Evolutionary conservation across 306 rosid species (phyloP).

Genomic region (Pyrus bretschneideri): DNA sequence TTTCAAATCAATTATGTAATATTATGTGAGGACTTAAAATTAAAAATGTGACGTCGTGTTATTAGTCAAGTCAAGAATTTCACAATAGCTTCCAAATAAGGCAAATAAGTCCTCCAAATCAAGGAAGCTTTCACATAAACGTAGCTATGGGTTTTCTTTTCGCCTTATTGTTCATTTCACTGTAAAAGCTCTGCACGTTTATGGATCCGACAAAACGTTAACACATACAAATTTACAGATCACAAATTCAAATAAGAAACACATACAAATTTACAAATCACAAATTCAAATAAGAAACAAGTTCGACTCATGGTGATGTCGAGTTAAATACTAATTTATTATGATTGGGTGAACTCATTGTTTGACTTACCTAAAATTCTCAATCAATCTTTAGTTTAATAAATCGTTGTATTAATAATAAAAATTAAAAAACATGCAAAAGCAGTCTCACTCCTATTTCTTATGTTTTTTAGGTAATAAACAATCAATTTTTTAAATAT

Average conservation of each 20-base stretch:
- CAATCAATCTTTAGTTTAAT: background rate
- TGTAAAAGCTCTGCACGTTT: constrained; percentile 80
- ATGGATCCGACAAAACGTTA: constrained; percentile 79
- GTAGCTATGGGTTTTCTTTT: constrained; percentile 89
- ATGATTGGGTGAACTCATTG: too few relatives aligned
- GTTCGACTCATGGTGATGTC: background rate
- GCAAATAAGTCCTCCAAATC: too few relatives aligned
- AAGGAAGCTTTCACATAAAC: constrained; percentile 68
- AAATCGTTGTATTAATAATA: too few relatives aligned
- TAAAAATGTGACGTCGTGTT: too few relatives aligned
- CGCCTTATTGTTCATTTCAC: constrained; percentile 93
- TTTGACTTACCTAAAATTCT: background rate
- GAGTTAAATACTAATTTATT: background rate
- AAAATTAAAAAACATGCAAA: background rate
- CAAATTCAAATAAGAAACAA: background rate
- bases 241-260: background rate
- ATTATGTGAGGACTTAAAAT: too few relatives aligned
- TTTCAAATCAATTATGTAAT: too few relatives aligned
- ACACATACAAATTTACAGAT: constrained; percentile 45
- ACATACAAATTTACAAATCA: background rate
- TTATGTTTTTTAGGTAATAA: background rate
- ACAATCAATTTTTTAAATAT: background rate
- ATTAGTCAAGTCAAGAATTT: too few relatives aligned
- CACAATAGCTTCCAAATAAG: too few relatives aligned
- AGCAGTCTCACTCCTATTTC: background rate